Conservation (phyloP, 2,329 filamentous ascomycete genomes). For the Dactylonectria estremocensis region DNA sequence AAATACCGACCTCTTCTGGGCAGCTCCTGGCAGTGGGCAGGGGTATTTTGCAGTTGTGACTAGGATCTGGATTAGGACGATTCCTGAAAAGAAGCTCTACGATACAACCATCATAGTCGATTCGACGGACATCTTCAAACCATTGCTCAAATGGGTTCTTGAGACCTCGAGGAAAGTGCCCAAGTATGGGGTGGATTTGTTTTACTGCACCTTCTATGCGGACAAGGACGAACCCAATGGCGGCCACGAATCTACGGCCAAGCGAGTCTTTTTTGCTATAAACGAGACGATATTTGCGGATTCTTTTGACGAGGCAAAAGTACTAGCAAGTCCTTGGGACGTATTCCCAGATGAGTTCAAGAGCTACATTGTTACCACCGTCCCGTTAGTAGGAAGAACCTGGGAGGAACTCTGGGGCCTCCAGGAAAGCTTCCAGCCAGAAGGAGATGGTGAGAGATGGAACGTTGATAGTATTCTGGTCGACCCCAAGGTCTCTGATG, state of each 20-base stretch:
- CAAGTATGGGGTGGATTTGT: slow-evolving; percentile 17
- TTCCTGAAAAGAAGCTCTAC: slow-evolving; percentile 22
- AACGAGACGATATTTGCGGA: slow-evolving; percentile 20
- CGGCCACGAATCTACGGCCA: slow-evolving; percentile 8
- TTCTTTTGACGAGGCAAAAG: slow-evolving; percentile 18
- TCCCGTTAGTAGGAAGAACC: slow-evolving; percentile 18
- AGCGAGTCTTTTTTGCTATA: slow-evolving; percentile 16
- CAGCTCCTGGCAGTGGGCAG: slow-evolving; percentile 24
- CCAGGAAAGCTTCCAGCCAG: slow-evolving; percentile 15
- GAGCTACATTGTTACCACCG: slow-evolving; percentile 10
- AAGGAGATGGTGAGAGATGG: slow-evolving; percentile 17
- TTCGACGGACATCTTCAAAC: slow-evolving; percentile 21
- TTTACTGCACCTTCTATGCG: slow-evolving; percentile 15
- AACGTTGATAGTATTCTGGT: slow-evolving; percentile 17
- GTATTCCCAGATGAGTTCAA: slow-evolving; percentile 14
- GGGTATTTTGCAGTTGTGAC: slow-evolving; percentile 30
- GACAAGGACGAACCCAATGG: slow-evolving; percentile 16
- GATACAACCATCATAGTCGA: slow-evolving; percentile 18
- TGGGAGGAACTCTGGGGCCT: slow-evolving; percentile 19
- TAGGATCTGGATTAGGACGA: slow-evolving; percentile 28
- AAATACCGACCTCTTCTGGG: slow-evolving; percentile 28
- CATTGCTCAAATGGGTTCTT: slow-evolving; percentile 13
- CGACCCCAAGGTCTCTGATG: slow-evolving; percentile 11
- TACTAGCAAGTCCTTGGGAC: slow-evolving; percentile 11
- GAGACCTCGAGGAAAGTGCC: slow-evolving; percentile 13